These are phyloP conservation scores for Baeospora myosura DNA, from an alignment of 1,284 basidiomycete genomes.

Conservation along the genomic window DNA sequence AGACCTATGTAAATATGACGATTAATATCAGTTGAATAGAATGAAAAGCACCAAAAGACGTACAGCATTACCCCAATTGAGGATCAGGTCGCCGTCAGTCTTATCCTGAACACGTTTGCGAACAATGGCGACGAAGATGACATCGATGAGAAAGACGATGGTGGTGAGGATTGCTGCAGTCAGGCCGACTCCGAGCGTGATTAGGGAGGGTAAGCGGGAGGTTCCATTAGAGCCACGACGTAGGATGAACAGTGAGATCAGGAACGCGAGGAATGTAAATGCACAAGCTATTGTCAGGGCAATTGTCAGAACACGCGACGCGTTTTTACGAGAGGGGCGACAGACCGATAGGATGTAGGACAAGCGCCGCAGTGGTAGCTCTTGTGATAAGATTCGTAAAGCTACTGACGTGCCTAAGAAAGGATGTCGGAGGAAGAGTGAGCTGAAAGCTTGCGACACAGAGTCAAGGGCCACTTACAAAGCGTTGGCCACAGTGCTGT, in stretches of 20 bases:
- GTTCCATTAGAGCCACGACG: slow-evolving; percentile 30
- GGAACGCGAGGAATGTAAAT: slow-evolving; percentile 43
- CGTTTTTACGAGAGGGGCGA: slow-evolving; percentile 1
- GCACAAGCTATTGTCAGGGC: slow-evolving; percentile 32
- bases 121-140: slow-evolving; percentile 41
- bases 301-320: neutral
- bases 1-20: slow-evolving; percentile 29
- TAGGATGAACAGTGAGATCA: slow-evolving; percentile 41
- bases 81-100: slow-evolving; percentile 31
- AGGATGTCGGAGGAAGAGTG: slow-evolving; percentile 8
- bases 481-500: slow-evolving; percentile 34
- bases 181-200: slow-evolving; percentile 25
- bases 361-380: slow-evolving; percentile 25
- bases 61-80: slow-evolving; percentile 44
- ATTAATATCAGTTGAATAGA: slow-evolving; percentile 7
- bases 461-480: slow-evolving; percentile 30
- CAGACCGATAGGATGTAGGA: slow-evolving; percentile 40
- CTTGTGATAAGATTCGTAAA: slow-evolving; percentile 36
- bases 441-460: slow-evolving; percentile 10
- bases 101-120: slow-evolving; percentile 34
- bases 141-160: slow-evolving; percentile 46
- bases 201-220: slow-evolving; percentile 25
- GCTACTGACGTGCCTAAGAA: slow-evolving; percentile 23
- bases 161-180: slow-evolving; percentile 40
- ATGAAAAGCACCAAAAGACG: slow-evolving; percentile 18